Percentiles rank a stretch among this genome's conserved stretches.
phyloP scores from a whole-genome alignment of 139 green algal species.

The Volvox reticuliferus region DNA sequence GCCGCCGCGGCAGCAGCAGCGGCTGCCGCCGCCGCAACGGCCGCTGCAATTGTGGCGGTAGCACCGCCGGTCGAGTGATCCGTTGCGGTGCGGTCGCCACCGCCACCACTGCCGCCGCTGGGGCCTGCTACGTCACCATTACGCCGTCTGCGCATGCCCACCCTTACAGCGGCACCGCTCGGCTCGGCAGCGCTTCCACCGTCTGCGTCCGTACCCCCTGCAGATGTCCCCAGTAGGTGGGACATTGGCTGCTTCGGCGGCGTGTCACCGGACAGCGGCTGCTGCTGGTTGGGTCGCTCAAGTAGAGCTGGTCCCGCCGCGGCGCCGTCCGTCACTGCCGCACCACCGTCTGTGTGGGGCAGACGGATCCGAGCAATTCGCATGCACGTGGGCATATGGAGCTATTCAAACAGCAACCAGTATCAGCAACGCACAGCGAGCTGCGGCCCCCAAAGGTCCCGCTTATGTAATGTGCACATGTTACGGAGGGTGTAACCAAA shows the following conservation, averaged over 20 bases:
- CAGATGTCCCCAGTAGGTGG: neutral
- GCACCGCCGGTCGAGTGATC: neutral
- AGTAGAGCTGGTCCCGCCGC: neutral
- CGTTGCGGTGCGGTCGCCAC: neutral
- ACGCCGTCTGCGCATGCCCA: neutral
- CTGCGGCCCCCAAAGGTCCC: too few species aligned
- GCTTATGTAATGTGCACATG: too few species aligned
- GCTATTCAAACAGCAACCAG: too few species aligned
- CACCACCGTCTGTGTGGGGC: neutral
- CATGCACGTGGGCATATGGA: too few species aligned
- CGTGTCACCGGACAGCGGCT: neutral
- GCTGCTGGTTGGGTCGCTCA: neutral
- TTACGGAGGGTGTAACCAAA: too few species aligned
- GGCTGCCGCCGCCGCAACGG: neutral
- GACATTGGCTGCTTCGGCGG: neutral
- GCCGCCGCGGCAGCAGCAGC: neutral
- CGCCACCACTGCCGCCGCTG: neutral
- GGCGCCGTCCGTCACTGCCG: neutral
- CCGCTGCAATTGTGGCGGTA: neutral
- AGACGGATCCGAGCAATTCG: too few species aligned
- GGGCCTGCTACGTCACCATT: neutral
- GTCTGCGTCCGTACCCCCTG: neutral
- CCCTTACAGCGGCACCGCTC: neutral
- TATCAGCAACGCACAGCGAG: too few species aligned
- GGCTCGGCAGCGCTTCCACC: neutral